These are phyloP conservation scores for Metschnikowia reukaufii DNA, from an alignment of 805 yeast species.

Conservation along the genomic window DNA sequence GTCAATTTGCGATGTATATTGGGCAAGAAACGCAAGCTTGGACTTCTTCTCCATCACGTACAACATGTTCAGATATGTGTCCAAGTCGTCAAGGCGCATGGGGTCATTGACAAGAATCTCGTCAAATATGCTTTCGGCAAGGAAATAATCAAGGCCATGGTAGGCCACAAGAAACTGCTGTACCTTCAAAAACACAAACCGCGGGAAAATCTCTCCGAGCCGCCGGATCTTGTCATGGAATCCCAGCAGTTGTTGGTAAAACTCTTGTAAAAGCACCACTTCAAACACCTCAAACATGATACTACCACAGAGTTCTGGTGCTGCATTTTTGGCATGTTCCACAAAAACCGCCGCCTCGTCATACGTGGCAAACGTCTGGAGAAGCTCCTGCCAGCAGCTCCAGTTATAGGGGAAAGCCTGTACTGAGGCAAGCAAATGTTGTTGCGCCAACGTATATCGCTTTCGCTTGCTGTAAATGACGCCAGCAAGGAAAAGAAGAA, in stretches of 20 bases:
- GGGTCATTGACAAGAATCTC: constrained; percentile 74
- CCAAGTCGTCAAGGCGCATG: constrained; percentile 84
- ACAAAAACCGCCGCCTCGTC: constrained; percentile 55
- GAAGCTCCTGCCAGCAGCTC: constrained; percentile 88
- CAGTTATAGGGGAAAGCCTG: constrained; percentile 79
- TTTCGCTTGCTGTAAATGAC: constrained; percentile 62
- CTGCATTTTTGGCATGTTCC: constrained; percentile 37
- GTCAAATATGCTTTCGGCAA: constrained; percentile 80
- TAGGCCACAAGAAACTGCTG: constrained; percentile 83
- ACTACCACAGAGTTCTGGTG: constrained; percentile 30
- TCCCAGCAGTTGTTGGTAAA: constrained; percentile 63
- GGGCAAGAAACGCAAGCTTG: constrained; percentile 84
- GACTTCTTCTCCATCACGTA: constrained; percentile 90
- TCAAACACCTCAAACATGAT: constrained; percentile 56
- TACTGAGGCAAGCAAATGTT: constrained; percentile 59
- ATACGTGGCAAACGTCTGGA: constrained; percentile 56
- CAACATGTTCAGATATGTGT: constrained; percentile 88
- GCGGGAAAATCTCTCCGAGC: constrained; percentile 61
- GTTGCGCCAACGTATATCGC: constrained; percentile 59
- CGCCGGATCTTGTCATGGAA: constrained; percentile 50
- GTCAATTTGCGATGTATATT: constrained; percentile 77
- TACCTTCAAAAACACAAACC: constrained; percentile 68
- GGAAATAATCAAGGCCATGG: constrained; percentile 80
- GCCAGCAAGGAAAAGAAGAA: constrained; percentile 73
- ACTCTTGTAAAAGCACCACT: constrained; percentile 70